These are phyloP conservation scores for Tetrapisispora pingtungensis DNA, from an alignment of 805 yeast genomes.

Conservation along the genomic window DNA sequence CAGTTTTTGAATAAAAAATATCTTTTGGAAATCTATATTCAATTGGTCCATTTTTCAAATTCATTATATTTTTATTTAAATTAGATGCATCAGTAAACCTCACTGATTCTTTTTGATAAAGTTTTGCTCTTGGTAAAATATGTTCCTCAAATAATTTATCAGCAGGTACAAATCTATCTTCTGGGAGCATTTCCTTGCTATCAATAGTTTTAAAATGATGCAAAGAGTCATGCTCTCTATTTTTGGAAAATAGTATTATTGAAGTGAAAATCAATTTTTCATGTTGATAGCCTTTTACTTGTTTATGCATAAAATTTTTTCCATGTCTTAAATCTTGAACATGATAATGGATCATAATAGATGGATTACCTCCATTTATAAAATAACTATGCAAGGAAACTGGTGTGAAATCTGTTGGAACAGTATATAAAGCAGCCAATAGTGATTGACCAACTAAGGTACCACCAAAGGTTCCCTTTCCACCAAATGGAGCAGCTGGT, in stretches of 20 bases:
- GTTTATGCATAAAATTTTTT: constrained; percentile 41
- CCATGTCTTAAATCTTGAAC: constrained; percentile 47
- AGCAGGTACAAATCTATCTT: constrained; percentile 8
- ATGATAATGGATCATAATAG: constrained; percentile 39
- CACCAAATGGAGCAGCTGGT: constrained; percentile 37
- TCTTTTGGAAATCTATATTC: constrained; percentile 30
- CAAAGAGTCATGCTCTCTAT: constrained; percentile 8
- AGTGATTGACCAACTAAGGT: constrained; percentile 57
- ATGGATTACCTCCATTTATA: constrained; percentile 42
- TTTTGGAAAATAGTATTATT: constrained; percentile 36
- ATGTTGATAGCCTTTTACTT: constrained; percentile 46
- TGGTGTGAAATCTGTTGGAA: constrained; percentile 41
- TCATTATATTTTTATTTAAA: constrained; percentile 19
- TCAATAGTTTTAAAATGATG: constrained; percentile 18
- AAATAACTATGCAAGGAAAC: constrained; percentile 56
- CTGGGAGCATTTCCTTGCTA: not conserved
- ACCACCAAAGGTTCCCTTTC: constrained; percentile 66
- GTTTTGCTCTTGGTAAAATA: constrained; percentile 9
- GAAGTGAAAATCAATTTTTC: constrained; percentile 43
- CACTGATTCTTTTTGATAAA: constrained; percentile 5
- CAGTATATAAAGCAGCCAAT: constrained; percentile 46
- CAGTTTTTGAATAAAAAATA: constrained; percentile 20
- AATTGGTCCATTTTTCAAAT: constrained; percentile 27
- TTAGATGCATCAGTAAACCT: constrained; percentile 4
- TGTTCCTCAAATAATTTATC: constrained; percentile 14